These are phyloP conservation scores for Debaryomyces hansenii DNA, from an alignment of 805 yeast species.

Conservation along the genomic window DNA sequence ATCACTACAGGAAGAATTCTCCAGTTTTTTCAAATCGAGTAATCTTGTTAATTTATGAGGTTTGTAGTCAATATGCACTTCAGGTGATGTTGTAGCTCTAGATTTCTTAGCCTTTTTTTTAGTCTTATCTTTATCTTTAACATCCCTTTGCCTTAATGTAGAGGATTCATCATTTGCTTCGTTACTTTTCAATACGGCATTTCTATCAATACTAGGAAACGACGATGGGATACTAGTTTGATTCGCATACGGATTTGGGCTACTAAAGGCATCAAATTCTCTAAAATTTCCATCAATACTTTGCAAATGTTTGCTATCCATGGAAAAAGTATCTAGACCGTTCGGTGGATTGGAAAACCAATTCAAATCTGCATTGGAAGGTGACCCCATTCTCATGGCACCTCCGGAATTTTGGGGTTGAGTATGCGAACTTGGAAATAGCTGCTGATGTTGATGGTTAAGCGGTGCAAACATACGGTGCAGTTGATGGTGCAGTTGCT, in stretches of 20 bases:
- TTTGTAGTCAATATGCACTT: constrained; percentile 25
- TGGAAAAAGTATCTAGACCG: constrained; percentile 3
- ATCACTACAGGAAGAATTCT: constrained; percentile 9
- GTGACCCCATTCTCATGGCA: background rate
- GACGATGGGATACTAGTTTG: background rate
- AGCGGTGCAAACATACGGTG: constrained; percentile 3
- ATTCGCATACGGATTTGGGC: background rate
- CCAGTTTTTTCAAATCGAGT: constrained; percentile 26
- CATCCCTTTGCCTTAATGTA: constrained; percentile 5
- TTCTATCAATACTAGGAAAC: background rate
- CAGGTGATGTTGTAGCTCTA: constrained; percentile 10
- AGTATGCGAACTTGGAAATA: background rate
- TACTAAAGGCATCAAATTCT: background rate
- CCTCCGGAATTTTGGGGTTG: background rate
- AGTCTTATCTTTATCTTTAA: constrained; percentile 9
- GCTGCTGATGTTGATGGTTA: constrained; percentile 4
- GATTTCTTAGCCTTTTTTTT: constrained; percentile 9
- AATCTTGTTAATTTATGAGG: constrained; percentile 23
- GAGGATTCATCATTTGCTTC: background rate
- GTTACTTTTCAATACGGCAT: background rate
- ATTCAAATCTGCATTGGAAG: background rate
- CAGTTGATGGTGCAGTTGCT: constrained; percentile 3
- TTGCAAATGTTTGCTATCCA: constrained; percentile 1
- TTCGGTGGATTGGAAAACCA: background rate
- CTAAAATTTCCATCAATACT: background rate